A percentile compares a stretch with the other conserved stretches of the same genome.
Conservation (phyloP, 108 stramenopile genomes). For the Fragilariopsis cylindrus region DNA sequence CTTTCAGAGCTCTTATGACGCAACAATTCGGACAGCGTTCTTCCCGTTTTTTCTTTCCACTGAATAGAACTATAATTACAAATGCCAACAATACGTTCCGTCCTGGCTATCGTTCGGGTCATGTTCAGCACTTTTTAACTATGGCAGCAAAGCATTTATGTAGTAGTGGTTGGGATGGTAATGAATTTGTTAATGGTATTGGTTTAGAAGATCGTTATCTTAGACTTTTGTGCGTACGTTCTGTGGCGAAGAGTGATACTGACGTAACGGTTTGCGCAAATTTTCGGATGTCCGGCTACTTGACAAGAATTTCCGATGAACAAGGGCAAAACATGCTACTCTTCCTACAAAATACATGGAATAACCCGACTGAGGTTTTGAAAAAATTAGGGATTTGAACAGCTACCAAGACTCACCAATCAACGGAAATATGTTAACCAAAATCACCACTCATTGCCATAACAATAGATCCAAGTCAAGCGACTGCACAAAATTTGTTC, state of each 20-base stretch:
- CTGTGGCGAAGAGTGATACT: not conserved
- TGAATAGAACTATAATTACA: not conserved
- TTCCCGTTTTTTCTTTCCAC: not conserved
- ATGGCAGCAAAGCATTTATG: slow-evolving; percentile 23
- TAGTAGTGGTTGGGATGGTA: not conserved
- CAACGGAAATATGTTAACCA: slow-evolving; percentile 1
- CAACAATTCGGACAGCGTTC: not conserved
- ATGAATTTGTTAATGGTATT: not conserved
- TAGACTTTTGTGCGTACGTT: slow-evolving; percentile 15
- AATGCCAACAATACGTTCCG: slow-evolving; percentile 9
- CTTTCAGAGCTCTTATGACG: not conserved
- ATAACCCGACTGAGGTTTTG: slow-evolving; percentile 20
- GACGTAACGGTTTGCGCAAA: slow-evolving; percentile 6
- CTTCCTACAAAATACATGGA: slow-evolving; percentile 28
- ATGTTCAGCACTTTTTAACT: slow-evolving; percentile 8
- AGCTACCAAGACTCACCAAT: slow-evolving; percentile 15
- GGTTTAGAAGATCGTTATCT: slow-evolving; percentile 25
- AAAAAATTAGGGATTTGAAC: slow-evolving; percentile 20
- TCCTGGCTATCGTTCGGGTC: slow-evolving; percentile 11
- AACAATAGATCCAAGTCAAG: slow-evolving; percentile 1
- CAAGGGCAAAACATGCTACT: slow-evolving; percentile 21
- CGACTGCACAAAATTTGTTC: not conserved
- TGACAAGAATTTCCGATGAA: slow-evolving; percentile 7
- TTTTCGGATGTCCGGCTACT: not conserved
- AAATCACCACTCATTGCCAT: not conserved